Conservation (phyloP, 2,329 filamentous ascomycete species). For the Aspergillus pseudonomiae region DNA sequence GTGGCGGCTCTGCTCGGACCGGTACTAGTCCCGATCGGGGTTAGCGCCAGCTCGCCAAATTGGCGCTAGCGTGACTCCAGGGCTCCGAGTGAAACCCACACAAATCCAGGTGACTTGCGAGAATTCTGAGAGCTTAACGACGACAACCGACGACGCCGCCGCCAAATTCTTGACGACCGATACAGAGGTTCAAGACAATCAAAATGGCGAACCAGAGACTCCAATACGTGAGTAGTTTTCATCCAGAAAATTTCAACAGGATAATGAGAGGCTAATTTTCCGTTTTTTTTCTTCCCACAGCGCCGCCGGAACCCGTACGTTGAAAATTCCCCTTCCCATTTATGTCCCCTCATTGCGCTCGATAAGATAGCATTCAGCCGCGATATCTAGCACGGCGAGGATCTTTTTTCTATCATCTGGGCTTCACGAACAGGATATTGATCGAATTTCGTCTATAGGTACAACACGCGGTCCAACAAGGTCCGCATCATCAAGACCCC, state of each 20-base stretch:
- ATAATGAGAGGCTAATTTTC: not conserved
- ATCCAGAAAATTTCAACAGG: not conserved
- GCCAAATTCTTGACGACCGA: conserved; percentile 46
- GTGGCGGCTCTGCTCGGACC: conserved; percentile 37
- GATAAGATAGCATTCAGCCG: conserved; percentile 20
- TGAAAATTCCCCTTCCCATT: conserved; percentile 29
- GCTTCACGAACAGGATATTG: conserved; percentile 29
- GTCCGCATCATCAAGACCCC: conserved; percentile 95
- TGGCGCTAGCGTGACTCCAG: conserved; percentile 43
- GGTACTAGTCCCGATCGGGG: conserved; percentile 26
- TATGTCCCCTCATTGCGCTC: conserved; percentile 20
- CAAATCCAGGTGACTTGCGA: conserved; percentile 44
- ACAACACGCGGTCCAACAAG: conserved; percentile 98
- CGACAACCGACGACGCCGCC: conserved; percentile 45
- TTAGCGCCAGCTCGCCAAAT: conserved; percentile 42
- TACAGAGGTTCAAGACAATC: conserved; percentile 48
- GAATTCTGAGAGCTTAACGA: conserved; percentile 47
- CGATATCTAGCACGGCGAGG: conserved; percentile 17
- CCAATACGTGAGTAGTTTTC: conserved; percentile 47
- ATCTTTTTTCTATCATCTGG: not conserved
- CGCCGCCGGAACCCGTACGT: conserved; percentile 81
- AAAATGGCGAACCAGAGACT: conserved; percentile 59
- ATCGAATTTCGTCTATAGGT: conserved; percentile 59
- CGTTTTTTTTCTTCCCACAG: conserved; percentile 43
- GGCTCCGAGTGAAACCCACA: conserved; percentile 47